These are phyloP conservation scores for Aspergillus diversus DNA, from an alignment of 495 filamentous ascomycete species.

Conservation along the genomic window DNA sequence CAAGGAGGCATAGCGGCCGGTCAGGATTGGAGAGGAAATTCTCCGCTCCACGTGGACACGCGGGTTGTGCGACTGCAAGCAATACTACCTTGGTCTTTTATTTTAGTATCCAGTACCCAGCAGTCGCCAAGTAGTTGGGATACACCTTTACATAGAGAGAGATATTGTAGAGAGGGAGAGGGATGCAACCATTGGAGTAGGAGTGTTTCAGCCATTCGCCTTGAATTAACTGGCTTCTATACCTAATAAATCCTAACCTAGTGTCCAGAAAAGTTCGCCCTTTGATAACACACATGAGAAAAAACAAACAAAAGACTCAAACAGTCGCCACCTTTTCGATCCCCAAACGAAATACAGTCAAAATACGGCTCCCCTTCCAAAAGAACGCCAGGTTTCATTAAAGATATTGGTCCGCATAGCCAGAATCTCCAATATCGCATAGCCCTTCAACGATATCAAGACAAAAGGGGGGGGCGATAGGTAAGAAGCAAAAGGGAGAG, in stretches of 20 bases:
- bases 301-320: slow-evolving; percentile 10
- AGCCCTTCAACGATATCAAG: slow-evolving; percentile 10
- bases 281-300: slow-evolving; percentile 12
- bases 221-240: slow-evolving; percentile 14
- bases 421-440: slow-evolving; percentile 13
- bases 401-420: slow-evolving; percentile 16
- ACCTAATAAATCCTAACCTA: slow-evolving; percentile 18
- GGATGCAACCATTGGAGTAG: neutral
- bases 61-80: neutral
- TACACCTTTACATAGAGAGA: too few relatives aligned
- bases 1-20: neutral
- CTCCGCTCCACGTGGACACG: slow-evolving; percentile 4
- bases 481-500: slow-evolving; percentile 6
- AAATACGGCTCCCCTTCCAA: slow-evolving; percentile 4
- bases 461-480: slow-evolving; percentile 6
- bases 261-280: slow-evolving; percentile 20
- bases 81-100: too few relatives aligned
- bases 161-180: too few relatives aligned
- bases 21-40: neutral
- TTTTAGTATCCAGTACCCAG: too few relatives aligned
- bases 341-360: slow-evolving; percentile 10
- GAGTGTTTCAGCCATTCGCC: slow-evolving; percentile 2
- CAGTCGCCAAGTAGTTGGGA: too few relatives aligned
- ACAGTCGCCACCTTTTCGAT: slow-evolving; percentile 27
- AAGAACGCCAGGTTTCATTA: slow-evolving; percentile 24